A percentile compares a stretch with the other conserved stretches of the same genome.
Conservation (phyloP, 176 grass and related monocot species). For the Pontederia crassipes region DNA sequence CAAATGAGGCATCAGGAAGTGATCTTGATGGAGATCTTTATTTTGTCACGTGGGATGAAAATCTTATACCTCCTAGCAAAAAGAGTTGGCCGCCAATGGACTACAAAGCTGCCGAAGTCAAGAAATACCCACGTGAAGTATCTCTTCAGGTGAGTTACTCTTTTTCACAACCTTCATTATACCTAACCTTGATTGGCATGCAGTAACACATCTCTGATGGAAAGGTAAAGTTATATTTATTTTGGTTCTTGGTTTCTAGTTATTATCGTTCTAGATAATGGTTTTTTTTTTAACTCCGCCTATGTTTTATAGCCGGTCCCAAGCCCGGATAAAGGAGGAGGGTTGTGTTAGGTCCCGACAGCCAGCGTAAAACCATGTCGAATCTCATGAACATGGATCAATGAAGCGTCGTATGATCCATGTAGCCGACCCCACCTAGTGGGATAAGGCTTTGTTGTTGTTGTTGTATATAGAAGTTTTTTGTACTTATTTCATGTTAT, state of each 20-base stretch:
- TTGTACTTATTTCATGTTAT: too few relatives aligned
- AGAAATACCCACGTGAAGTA: constrained; percentile 25
- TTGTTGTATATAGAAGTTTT: too few relatives aligned
- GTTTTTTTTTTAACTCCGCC: too few relatives aligned
- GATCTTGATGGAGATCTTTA: constrained; percentile 93
- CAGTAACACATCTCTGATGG: constrained; percentile 3
- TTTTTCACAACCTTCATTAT: background rate
- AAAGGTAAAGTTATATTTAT: background rate
- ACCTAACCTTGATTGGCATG: background rate
- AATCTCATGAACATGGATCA: too few relatives aligned
- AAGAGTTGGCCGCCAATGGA: constrained; percentile 74
- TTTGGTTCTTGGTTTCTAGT: background rate
- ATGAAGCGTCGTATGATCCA: too few relatives aligned
- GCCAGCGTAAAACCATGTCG: too few relatives aligned
- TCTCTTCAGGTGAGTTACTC: constrained; percentile 27
- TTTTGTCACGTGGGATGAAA: constrained; percentile 86
- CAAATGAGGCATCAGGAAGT: constrained; percentile 84
- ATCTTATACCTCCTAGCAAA: constrained; percentile 67
- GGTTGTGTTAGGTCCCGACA: too few relatives aligned
- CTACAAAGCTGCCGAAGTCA: constrained; percentile 38
- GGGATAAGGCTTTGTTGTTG: too few relatives aligned
- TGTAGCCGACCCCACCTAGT: too few relatives aligned
- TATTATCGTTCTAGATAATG: too few relatives aligned
- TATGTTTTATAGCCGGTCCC: too few relatives aligned
- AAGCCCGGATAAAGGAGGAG: too few relatives aligned